These are phyloP conservation scores for Pseudogymnoascus sp. DNA, from an alignment of 2,329 filamentous ascomycete species.

Conservation along the genomic window DNA sequence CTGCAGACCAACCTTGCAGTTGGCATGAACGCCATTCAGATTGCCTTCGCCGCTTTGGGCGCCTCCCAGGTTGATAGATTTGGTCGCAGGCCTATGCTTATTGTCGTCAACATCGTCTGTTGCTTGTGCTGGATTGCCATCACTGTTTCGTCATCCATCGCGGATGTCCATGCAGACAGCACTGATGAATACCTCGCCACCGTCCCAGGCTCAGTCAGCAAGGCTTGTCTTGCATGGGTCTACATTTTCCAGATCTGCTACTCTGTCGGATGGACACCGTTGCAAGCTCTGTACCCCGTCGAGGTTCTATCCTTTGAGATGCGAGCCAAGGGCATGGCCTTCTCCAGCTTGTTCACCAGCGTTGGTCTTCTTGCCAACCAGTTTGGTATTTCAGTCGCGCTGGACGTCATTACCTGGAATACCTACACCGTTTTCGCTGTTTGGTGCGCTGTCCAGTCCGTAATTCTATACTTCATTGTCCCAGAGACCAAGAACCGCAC, in stretches of 20 bases:
- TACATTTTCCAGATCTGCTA: conserved; percentile 48
- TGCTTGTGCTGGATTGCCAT: conserved; percentile 44
- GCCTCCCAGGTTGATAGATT: conserved; percentile 48
- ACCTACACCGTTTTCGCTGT: conserved; percentile 46
- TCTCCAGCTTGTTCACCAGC: conserved; percentile 38
- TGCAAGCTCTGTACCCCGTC: conserved; percentile 44
- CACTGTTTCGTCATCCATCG: conserved; percentile 36
- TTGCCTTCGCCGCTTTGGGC: conserved; percentile 47
- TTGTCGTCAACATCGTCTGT: conserved; percentile 42
- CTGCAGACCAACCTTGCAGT: conserved; percentile 43
- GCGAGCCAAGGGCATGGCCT: conserved; percentile 49
- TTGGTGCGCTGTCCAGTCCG: conserved; percentile 36
- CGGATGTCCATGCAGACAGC: background rate
- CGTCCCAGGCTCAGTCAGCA: conserved; percentile 27
- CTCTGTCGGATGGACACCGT: conserved; percentile 39
- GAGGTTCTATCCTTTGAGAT: conserved; percentile 48
- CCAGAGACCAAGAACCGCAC: conserved; percentile 44
- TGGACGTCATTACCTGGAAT: conserved; percentile 44
- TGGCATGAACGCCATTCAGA: conserved; percentile 46
- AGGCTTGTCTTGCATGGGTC: conserved; percentile 43
- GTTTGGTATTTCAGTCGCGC: conserved; percentile 39
- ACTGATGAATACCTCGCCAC: background rate
- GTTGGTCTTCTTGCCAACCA: conserved; percentile 40
- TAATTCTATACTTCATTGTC: conserved; percentile 41
- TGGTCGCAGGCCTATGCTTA: conserved; percentile 48